Base-by-base conservation (phyloP, 106 monocot genomes). In the Dendrobium officinale region DNA sequence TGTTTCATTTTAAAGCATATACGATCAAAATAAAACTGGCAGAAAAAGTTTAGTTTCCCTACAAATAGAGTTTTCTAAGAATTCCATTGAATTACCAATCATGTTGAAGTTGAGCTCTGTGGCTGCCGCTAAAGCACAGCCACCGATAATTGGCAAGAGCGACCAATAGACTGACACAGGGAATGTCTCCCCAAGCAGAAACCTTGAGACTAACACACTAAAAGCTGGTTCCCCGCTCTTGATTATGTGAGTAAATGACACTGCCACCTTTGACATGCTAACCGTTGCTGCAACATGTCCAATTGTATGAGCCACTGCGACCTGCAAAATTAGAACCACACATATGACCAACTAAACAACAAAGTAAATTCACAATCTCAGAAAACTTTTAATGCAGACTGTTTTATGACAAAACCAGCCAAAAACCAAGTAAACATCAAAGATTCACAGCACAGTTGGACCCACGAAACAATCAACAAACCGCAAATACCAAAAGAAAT, bases 81-180 rank as follows among this genome's bases (percentile, higher is more conserved):
- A 67, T 26, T 40, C 74, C 5, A 44, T 44, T 42, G 5, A 74
- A 42, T 80, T 76, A 96, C 96, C 96, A 55, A 51, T 92, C 94
- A 97, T 97, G 86, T 97, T 94, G 75, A 97, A 97, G 67, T 97
- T 94, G 80, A 97, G 90, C 83, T 97, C 96, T 6, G 96, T 97
- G 6, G 89, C 80, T 0, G 96, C 96, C 4, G 96, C 90, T 9
- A 97, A 83, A 26, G 90, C 87, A 75, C 96, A 97, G 33, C 96
- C 96, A 1, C 96, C 96, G n/a, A 97, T 97, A 79, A 97, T 97
- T 17, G 96, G 96, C 43, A 94, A 4, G 40, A 97, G 74, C 6
- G 93, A 93, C 9, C 90, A 51, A 73, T 93, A 93, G 18, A 88
- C 90, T 29, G 77, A 51, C 48, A 75, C 78, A 27, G 96, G 93